phyloP scores from a whole-genome alignment of 805 yeast species.

The Starmerella sirachaensis region DNA sequence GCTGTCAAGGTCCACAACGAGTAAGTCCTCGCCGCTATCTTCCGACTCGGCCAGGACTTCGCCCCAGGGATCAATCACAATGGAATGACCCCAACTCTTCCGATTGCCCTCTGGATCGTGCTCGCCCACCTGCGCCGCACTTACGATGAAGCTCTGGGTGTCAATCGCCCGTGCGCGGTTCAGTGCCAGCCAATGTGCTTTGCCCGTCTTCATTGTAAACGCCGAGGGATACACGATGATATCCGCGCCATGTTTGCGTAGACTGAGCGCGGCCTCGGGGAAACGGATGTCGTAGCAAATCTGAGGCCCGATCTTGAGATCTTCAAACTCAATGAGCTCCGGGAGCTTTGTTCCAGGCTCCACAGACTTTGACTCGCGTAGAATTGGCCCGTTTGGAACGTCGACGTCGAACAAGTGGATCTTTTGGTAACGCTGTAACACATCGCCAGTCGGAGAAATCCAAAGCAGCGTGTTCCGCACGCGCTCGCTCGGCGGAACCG shows the following conservation, averaged over 20 bases:
- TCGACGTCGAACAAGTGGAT: slow-evolving; percentile 83
- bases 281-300: slow-evolving; percentile 89
- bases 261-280: slow-evolving; percentile 52
- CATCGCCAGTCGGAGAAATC: slow-evolving; percentile 52
- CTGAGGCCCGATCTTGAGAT: slow-evolving; percentile 61
- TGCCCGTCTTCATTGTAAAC: slow-evolving; percentile 83
- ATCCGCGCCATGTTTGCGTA: slow-evolving; percentile 61
- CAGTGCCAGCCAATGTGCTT: slow-evolving; percentile 75
- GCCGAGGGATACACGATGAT: slow-evolving; percentile 80
- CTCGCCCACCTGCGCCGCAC: slow-evolving; percentile 80
- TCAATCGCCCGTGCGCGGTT: slow-evolving; percentile 82
- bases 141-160: slow-evolving; percentile 70
- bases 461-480: slow-evolving; percentile 66
- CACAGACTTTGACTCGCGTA: slow-evolving; percentile 67
- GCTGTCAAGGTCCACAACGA: slow-evolving; percentile 62
- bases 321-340: slow-evolving; percentile 45
- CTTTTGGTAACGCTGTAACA: slow-evolving; percentile 65
- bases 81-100: slow-evolving; percentile 73
- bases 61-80: slow-evolving; percentile 92
- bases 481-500: slow-evolving; percentile 31
- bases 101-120: slow-evolving; percentile 59
- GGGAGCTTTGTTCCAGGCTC: slow-evolving; percentile 81
- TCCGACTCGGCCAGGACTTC: slow-evolving; percentile 62
- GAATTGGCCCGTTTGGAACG: slow-evolving; percentile 64
- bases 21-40: slow-evolving; percentile 67